Conservation (phyloP, 176 grass and related monocot species). For the Panicum miliaceum region DNA sequence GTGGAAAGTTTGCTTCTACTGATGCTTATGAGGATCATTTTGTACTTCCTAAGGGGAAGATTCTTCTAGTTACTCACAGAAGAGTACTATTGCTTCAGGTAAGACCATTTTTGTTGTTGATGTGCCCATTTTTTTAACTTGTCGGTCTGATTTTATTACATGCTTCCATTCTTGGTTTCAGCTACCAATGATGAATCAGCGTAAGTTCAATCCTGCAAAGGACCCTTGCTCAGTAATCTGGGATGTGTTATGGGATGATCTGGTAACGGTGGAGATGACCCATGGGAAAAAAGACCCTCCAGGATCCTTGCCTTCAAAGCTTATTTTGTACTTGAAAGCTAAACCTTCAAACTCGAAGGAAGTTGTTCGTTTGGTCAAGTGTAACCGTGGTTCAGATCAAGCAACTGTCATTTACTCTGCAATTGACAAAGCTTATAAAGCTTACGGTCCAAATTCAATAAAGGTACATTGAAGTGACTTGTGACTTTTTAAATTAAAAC, state of each 20-base stretch:
- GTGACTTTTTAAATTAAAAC: neutral
- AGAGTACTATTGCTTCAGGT: slow-evolving; percentile 88
- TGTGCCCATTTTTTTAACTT: slow-evolving; percentile 15
- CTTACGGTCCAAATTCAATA: slow-evolving; percentile 67
- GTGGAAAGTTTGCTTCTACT: slow-evolving; percentile 95
- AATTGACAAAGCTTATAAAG: slow-evolving; percentile 72
- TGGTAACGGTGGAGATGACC: slow-evolving; percentile 80
- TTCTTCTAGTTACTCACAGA: slow-evolving; percentile 84
- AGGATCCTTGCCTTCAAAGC: slow-evolving; percentile 73
- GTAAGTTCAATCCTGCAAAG: slow-evolving; percentile 92
- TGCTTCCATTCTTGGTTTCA: slow-evolving; percentile 52
- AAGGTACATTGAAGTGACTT: slow-evolving; percentile 62
- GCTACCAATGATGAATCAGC: slow-evolving; percentile 84
- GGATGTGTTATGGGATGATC: slow-evolving; percentile 93
- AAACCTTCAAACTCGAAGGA: slow-evolving; percentile 73
- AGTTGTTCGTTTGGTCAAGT: slow-evolving; percentile 77
- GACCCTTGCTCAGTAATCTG: slow-evolving; percentile 89
- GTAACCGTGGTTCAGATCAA: slow-evolving; percentile 70
- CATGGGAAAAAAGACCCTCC: slow-evolving; percentile 83
- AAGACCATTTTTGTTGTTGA: slow-evolving; percentile 27
- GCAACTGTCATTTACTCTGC: slow-evolving; percentile 68
- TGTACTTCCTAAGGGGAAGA: slow-evolving; percentile 88
- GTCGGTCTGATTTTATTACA: slow-evolving; percentile 38
- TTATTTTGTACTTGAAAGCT: slow-evolving; percentile 88
- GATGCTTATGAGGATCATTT: slow-evolving; percentile 98